phyloP scores from a whole-genome alignment of 2,329 filamentous ascomycete genomes.

The Epichloe gansuensis region DNA sequence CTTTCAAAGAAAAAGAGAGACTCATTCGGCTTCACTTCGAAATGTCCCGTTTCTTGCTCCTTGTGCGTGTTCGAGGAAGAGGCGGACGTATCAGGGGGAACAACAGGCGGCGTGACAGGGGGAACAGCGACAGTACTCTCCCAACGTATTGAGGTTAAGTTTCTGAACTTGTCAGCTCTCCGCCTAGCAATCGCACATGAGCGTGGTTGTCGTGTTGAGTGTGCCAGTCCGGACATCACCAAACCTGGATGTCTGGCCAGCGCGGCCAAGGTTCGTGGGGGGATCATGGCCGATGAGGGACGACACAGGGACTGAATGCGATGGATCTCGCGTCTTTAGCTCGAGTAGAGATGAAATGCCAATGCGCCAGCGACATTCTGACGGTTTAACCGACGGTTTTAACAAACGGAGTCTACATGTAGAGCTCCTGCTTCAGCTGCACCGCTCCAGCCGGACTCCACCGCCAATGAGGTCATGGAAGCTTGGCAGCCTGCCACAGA shows the following conservation, averaged over 20 bases:
- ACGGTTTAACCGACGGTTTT: background rate
- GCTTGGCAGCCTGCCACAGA: background rate
- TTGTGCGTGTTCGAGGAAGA: conserved; percentile 22
- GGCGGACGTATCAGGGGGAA: conserved; percentile 3
- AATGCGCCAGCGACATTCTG: background rate
- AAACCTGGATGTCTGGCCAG: conserved; percentile 9
- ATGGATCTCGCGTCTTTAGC: background rate
- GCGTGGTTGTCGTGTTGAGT: background rate
- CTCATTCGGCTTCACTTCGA: conserved; percentile 62
- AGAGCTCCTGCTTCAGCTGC: background rate
- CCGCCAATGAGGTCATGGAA: conserved; percentile 11
- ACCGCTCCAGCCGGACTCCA: background rate
- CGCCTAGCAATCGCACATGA: background rate
- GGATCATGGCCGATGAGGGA: conserved; percentile 14
- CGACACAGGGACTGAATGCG: background rate
- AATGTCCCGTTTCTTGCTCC: conserved; percentile 66
- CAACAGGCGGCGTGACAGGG: conserved; percentile 2
- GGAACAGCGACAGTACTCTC: conserved; percentile 10
- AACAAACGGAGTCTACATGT: background rate
- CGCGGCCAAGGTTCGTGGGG: conserved; percentile 13
- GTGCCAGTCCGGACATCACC: background rate
- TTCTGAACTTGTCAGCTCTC: background rate
- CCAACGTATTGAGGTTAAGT: conserved; percentile 7
- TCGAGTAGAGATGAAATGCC: background rate
- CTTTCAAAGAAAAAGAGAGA: conserved; percentile 84